Percentiles rank a stretch among this genome's conserved stretches.
These are phyloP conservation scores for Babesia bovis DNA, from an alignment of 169 alveolate species.

Conservation along the genomic window DNA sequence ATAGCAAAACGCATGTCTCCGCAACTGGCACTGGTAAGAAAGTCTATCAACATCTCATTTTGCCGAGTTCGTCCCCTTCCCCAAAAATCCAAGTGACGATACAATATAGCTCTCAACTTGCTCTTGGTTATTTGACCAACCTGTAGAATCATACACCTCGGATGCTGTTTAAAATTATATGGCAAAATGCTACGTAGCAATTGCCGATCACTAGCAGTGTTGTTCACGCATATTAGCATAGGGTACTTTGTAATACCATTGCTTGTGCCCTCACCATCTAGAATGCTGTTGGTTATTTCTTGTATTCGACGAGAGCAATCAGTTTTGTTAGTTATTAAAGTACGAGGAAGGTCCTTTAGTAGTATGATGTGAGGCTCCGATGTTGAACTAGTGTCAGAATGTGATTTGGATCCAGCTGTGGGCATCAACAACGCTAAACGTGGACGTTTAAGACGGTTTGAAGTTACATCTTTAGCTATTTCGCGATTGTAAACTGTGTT, in stretches of 20 bases:
- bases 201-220: conserved; percentile 44
- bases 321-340: conserved; percentile 17
- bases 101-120: conserved; percentile 25
- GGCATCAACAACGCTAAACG: background rate
- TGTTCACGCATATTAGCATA: conserved; percentile 40
- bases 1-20: conserved; percentile 63
- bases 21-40: conserved; percentile 13
- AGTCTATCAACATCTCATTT: conserved; percentile 30
- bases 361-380: conserved; percentile 46
- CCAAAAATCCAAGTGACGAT: background rate
- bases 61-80: background rate
- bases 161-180: conserved; percentile 39
- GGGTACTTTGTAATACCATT: conserved; percentile 35
- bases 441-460: conserved; percentile 28
- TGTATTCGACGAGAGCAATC: conserved; percentile 17
- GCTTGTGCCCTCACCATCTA: conserved; percentile 20
- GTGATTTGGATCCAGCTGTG: background rate
- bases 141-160: conserved; percentile 40
- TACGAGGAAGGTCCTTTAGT: conserved; percentile 52
- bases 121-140: conserved; percentile 48
- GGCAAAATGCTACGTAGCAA: conserved; percentile 55
- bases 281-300: conserved; percentile 15
- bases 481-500: background rate
- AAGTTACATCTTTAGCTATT: background rate
- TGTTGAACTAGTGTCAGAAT: background rate